phyloP scores from a whole-genome alignment of 2,329 filamentous ascomycete genomes.

The Colletotrichum trifolii region DNA sequence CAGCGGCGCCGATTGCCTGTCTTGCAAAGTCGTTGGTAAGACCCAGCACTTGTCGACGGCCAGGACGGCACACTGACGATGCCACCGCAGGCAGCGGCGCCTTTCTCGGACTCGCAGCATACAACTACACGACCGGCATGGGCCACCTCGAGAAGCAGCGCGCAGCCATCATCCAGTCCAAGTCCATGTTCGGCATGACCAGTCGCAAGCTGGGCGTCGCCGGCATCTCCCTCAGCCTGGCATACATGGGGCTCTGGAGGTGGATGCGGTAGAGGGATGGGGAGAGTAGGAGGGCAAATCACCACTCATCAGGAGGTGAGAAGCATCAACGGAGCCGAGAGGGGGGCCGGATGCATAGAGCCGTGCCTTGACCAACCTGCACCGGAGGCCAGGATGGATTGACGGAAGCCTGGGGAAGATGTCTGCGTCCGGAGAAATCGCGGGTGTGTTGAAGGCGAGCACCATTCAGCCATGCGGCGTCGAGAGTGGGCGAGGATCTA shows the following conservation, averaged over 20 bases:
- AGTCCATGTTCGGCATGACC: conserved; percentile 77
- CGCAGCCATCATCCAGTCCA: conserved; percentile 73
- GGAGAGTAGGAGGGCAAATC: neutral
- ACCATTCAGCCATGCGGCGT: too few species aligned
- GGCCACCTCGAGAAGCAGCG: conserved; percentile 75
- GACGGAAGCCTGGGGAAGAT: neutral
- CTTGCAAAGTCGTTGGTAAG: conserved; percentile 78
- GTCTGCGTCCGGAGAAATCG: too few species aligned
- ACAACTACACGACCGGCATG: conserved; percentile 82
- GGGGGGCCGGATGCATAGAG: neutral
- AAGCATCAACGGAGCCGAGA: neutral
- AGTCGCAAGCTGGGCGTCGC: conserved; percentile 76
- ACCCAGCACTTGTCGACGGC: conserved; percentile 33
- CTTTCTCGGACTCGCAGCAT: conserved; percentile 79
- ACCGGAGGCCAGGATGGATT: neutral
- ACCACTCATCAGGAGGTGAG: conserved; percentile 11
- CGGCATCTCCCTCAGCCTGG: conserved; percentile 73
- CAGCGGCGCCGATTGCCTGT: conserved; percentile 73
- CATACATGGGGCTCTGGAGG: conserved; percentile 77
- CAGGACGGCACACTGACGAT: conserved; percentile 1
- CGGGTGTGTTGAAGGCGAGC: too few species aligned
- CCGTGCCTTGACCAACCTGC: neutral
- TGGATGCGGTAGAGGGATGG: conserved; percentile 62
- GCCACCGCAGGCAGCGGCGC: conserved; percentile 72
- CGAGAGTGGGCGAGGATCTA: too few species aligned